These are phyloP conservation scores for Oryza australiensis DNA, from an alignment of 176 grass and related monocot genomes.

Conservation along the genomic window DNA sequence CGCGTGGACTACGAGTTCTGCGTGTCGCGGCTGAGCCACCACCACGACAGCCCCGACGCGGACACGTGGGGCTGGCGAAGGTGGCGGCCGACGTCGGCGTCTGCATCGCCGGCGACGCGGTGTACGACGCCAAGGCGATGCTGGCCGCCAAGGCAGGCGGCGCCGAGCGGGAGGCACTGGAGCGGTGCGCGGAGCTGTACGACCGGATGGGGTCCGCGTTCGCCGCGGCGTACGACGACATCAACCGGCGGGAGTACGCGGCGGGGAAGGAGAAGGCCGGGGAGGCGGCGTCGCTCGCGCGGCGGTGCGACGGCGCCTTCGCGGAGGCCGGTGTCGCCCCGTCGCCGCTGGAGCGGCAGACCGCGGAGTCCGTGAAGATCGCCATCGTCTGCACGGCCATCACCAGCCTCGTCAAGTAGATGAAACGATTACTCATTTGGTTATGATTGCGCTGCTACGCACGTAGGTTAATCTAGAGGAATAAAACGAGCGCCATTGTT, in stretches of 20 bases:
- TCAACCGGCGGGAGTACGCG: conserved; percentile 26
- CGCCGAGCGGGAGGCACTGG: background rate
- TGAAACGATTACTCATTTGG: background rate
- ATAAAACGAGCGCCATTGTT: background rate
- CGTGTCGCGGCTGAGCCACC: conserved; percentile 22
- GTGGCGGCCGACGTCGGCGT: conserved; percentile 36
- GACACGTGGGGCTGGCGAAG: conserved; percentile 45
- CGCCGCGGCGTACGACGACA: conserved; percentile 24
- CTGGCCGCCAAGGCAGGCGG: background rate
- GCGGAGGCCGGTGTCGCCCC: background rate
- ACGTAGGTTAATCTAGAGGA: background rate
- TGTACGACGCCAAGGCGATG: background rate
- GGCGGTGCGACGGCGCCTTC: conserved; percentile 12
- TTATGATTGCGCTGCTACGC: background rate
- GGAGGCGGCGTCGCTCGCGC: background rate
- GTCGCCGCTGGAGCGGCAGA: background rate
- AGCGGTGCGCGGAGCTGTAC: conserved; percentile 18
- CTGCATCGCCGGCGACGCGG: background rate
- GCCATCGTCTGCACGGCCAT: conserved; percentile 13
- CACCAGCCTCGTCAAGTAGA: conserved; percentile 21
- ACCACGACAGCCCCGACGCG: conserved; percentile 40
- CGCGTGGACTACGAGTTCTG: conserved; percentile 39
- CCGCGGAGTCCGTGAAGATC: background rate
- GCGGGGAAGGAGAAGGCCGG: conserved; percentile 2
- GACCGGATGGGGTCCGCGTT: conserved; percentile 1